phyloP scores from a whole-genome alignment of 345 rosid species.

The Cochlearia excelsa region DNA sequence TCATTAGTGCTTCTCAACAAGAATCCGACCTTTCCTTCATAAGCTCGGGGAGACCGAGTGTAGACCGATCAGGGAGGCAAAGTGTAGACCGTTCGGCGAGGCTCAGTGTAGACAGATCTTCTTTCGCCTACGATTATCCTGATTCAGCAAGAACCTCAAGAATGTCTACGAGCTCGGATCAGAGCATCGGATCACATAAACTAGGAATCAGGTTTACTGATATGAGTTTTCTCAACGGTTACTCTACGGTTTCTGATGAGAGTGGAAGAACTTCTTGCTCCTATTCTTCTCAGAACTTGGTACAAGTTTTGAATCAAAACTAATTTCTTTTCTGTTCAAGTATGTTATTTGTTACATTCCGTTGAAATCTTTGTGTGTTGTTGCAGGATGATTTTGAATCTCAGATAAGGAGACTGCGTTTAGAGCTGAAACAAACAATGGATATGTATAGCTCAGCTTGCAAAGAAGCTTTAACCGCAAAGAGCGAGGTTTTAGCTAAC shows the following conservation, averaged over 20 bases:
- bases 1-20: slow-evolving; percentile 35
- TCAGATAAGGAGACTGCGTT: slow-evolving; percentile 74
- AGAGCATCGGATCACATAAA: slow-evolving; percentile 55
- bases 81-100: slow-evolving; percentile 79
- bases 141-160: slow-evolving; percentile 47
- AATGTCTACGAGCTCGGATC: slow-evolving; percentile 61
- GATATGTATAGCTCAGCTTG: slow-evolving; percentile 87
- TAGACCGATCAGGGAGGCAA: slow-evolving; percentile 70
- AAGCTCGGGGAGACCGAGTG: slow-evolving; percentile 70
- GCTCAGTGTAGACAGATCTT: slow-evolving; percentile 61
- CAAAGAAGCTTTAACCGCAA: slow-evolving; percentile 77
- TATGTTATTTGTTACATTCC: neutral
- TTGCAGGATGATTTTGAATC: slow-evolving; percentile 73
- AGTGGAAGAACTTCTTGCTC: slow-evolving; percentile 57
- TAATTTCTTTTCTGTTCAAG: too few relatives aligned
- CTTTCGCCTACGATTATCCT: slow-evolving; percentile 42
- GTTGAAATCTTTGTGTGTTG: neutral
- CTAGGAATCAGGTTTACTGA: slow-evolving; percentile 48
- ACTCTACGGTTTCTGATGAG: slow-evolving; percentile 54
- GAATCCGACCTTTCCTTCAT: slow-evolving; percentile 72
- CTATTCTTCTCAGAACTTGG: slow-evolving; percentile 53
- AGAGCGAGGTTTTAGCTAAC: slow-evolving; percentile 41
- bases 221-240: slow-evolving; percentile 34
- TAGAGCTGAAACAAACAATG: slow-evolving; percentile 92
- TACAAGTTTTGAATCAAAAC: neutral